A percentile compares a stretch with the other conserved stretches of the same genome.
Evolutionary conservation across 495 filamentous ascomycete species (phyloP).

Genomic region (Aspergillus affinis): DNA sequence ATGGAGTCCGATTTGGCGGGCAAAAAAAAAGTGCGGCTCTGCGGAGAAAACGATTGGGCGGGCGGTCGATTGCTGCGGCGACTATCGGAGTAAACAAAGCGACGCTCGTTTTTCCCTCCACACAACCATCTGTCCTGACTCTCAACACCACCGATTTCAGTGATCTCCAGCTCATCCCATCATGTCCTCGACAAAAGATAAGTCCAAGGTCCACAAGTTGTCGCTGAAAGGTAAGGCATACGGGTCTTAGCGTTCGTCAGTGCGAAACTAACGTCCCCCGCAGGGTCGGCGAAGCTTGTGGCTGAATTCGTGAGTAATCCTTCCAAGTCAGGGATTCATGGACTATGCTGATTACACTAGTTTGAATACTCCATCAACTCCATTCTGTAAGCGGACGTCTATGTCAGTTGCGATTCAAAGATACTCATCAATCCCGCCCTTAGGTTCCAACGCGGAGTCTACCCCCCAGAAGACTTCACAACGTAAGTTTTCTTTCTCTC

Average conservation of each 20-base stretch:
- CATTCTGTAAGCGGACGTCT: conserved; percentile 59
- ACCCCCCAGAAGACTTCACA: conserved; percentile 96
- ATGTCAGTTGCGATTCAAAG: neutral
- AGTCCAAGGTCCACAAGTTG: conserved; percentile 91
- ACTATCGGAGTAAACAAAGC: conserved; percentile 44
- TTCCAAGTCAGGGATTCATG: neutral
- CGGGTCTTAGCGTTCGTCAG: neutral
- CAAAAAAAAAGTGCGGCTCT: conserved; percentile 24
- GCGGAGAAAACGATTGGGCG: conserved; percentile 30
- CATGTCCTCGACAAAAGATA: conserved; percentile 67
- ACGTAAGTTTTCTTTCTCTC: conserved; percentile 54
- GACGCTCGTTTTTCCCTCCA: conserved; percentile 14
- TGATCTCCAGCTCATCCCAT: conserved; percentile 10
- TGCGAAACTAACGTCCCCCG: conserved; percentile 24
- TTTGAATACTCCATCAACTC: conserved; percentile 98
- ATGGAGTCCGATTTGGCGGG: conserved; percentile 10
- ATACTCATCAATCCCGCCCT: conserved; percentile 6
- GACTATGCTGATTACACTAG: conserved; percentile 41
- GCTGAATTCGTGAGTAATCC: conserved; percentile 81
- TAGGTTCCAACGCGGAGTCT: conserved; percentile 93
- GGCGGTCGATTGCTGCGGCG: conserved; percentile 38
- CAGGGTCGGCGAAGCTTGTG: conserved; percentile 81
- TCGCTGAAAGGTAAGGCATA: conserved; percentile 72
- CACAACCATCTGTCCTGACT: neutral
- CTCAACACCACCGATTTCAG: neutral